These are phyloP conservation scores for Acanthochlamys bracteata DNA, from an alignment of 106 monocot species.

Conservation along the genomic window DNA sequence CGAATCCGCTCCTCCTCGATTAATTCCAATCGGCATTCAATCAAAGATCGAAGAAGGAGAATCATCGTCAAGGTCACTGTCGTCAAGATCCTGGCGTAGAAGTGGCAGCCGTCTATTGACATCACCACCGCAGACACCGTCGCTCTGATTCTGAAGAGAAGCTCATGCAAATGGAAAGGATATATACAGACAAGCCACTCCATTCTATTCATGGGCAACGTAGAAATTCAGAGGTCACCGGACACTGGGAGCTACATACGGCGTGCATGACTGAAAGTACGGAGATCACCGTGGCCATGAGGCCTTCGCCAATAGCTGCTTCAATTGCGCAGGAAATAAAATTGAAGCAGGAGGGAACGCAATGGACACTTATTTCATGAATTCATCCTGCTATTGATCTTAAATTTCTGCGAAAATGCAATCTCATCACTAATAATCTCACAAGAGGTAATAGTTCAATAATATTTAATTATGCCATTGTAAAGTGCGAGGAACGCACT, in stretches of 20 bases:
- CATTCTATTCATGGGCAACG: neutral
- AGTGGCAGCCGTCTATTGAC: neutral
- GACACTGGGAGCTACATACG: neutral
- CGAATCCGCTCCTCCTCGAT: slow-evolving; percentile 10
- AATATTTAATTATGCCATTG: no score
- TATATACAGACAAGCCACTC: neutral
- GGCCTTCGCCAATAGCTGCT: neutral
- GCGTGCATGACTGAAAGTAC: neutral
- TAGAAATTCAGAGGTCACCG: neutral
- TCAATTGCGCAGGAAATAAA: slow-evolving; percentile 63
- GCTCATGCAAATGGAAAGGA: neutral
- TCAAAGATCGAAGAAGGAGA: neutral
- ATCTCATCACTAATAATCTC: no score
- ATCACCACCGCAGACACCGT: neutral
- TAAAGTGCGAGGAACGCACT: no score
- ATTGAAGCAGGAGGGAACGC: slow-evolving; percentile 34
- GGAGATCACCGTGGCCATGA: neutral
- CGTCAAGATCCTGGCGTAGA: neutral
- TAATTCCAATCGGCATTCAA: no score
- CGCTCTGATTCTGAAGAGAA: neutral
- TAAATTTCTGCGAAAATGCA: neutral
- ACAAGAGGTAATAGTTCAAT: no score
- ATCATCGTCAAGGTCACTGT: neutral
- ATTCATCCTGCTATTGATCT: neutral
- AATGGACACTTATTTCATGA: no score